Conservation (phyloP, 2,329 filamentous ascomycete genomes). For the Gnomoniopsis sp. region DNA sequence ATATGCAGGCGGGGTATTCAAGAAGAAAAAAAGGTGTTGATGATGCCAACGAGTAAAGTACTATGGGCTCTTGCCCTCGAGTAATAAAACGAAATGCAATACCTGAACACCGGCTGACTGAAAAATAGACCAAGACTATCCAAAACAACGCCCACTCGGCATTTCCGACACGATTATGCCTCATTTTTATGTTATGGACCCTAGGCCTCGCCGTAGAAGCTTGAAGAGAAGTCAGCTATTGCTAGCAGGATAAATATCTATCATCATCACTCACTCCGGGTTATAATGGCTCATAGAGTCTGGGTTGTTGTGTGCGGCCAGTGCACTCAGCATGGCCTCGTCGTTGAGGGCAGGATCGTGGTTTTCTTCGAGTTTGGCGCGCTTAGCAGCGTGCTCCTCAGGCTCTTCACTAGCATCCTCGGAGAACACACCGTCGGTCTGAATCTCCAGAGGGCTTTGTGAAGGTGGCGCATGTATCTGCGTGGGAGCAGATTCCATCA, state of each 20-base stretch:
- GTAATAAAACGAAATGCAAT: background rate
- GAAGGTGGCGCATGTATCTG: conserved; percentile 21
- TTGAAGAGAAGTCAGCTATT: background rate
- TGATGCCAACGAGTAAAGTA: background rate
- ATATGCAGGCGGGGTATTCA: background rate
- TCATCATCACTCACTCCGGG: conserved; percentile 35
- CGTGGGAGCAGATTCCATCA: conserved; percentile 18
- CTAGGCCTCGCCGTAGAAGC: conserved; percentile 16
- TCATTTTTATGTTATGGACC: background rate
- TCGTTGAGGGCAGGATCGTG: conserved; percentile 40
- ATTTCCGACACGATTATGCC: background rate
- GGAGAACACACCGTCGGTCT: conserved; percentile 21
- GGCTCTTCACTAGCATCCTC: conserved; percentile 18
- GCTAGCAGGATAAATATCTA: background rate
- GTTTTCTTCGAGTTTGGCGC: conserved; percentile 34
- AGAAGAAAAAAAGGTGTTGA: background rate
- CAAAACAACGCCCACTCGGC: background rate
- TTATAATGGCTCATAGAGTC: conserved; percentile 35
- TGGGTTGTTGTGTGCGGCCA: conserved; percentile 41
- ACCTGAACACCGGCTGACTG: conserved; percentile 10
- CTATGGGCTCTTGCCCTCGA: background rate
- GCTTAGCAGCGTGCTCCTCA: conserved; percentile 37
- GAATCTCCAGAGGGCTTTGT: conserved; percentile 27
- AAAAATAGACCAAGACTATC: background rate
- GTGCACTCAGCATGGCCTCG: conserved; percentile 43